Conservation (phyloP, 2,329 filamentous ascomycete genomes). For the Corniculantispora saksenae region DNA sequence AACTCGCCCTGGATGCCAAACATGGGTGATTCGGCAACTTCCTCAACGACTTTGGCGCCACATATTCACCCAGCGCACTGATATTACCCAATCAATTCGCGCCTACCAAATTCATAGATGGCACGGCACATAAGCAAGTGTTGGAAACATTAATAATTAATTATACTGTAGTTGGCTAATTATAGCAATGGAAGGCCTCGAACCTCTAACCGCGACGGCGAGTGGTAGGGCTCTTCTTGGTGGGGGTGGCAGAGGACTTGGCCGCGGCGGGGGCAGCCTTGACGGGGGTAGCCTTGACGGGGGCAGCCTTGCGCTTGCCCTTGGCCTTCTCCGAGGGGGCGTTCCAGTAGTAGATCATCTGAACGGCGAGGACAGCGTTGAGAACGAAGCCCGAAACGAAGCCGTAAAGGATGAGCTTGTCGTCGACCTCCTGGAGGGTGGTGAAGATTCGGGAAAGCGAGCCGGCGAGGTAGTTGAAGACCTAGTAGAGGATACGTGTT, state of each 20-base stretch:
- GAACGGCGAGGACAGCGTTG: constrained; percentile 80
- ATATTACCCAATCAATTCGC: background rate
- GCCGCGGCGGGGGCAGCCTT: constrained; percentile 26
- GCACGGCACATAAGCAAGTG: background rate
- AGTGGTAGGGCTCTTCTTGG: constrained; percentile 46
- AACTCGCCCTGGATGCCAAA: too few species aligned
- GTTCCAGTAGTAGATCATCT: constrained; percentile 99
- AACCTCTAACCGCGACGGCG: constrained; percentile 41
- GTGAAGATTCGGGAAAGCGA: constrained; percentile 96
- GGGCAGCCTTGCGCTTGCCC: constrained; percentile 42
- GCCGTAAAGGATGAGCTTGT: constrained; percentile 92
- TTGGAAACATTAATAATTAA: constrained; percentile 3
- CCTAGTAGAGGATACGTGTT: constrained; percentile 51
- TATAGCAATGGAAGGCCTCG: too few species aligned
- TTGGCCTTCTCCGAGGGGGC: constrained; percentile 51
- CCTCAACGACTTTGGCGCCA: too few species aligned
- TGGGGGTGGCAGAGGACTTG: constrained; percentile 33
- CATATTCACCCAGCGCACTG: too few species aligned
- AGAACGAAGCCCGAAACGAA: constrained; percentile 90
- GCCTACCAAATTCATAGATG: background rate
- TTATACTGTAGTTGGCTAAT: background rate
- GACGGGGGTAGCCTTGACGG: constrained; percentile 34
- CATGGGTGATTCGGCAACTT: too few species aligned
- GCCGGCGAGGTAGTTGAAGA: constrained; percentile 96
- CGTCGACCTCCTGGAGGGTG: constrained; percentile 94